These are phyloP conservation scores for Larix sibirica DNA, from an alignment of 83 land plant species.

Conservation along the genomic window DNA sequence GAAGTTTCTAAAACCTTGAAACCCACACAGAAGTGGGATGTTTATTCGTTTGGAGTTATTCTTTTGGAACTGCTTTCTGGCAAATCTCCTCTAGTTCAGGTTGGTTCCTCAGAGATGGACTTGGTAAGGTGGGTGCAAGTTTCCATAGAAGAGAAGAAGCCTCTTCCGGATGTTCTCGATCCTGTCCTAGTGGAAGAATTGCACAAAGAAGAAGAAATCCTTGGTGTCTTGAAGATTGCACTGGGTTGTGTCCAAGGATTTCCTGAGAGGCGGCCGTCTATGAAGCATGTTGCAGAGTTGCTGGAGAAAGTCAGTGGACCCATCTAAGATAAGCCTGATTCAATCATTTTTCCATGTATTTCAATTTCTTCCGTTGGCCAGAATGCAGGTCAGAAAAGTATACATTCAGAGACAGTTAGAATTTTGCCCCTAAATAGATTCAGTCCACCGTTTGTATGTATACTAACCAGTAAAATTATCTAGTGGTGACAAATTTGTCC, in stretches of 20 bases:
- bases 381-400: too few relatives aligned
- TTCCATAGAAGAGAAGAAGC: constrained; percentile 69
- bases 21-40: constrained; percentile 93
- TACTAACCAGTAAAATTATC: too few relatives aligned
- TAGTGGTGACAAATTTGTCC: too few relatives aligned
- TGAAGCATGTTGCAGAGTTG: constrained; percentile 54
- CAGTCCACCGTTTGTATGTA: too few relatives aligned
- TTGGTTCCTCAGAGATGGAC: constrained; percentile 60
- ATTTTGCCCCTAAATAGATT: too few relatives aligned
- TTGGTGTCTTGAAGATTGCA: constrained; percentile 69
- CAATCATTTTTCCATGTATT: too few relatives aligned
- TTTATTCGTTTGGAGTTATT: constrained; percentile 87
- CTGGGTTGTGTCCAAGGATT: constrained; percentile 58
- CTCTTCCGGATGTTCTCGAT: constrained; percentile 75
- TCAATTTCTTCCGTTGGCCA: too few relatives aligned
- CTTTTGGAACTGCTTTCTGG: constrained; percentile 90
- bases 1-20: constrained; percentile 55
- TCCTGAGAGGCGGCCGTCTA: constrained; percentile 69
- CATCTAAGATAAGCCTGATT: not conserved
- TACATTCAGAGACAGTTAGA: too few relatives aligned
- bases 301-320: constrained; percentile 31
- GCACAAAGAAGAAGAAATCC: constrained; percentile 59
- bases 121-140: constrained; percentile 72
- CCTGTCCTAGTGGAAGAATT: constrained; percentile 48
- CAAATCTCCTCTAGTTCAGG: constrained; percentile 50